Evolutionary conservation across 2,329 filamentous ascomycete genomes (phyloP).

Genomic region (Beauveria australis): DNA sequence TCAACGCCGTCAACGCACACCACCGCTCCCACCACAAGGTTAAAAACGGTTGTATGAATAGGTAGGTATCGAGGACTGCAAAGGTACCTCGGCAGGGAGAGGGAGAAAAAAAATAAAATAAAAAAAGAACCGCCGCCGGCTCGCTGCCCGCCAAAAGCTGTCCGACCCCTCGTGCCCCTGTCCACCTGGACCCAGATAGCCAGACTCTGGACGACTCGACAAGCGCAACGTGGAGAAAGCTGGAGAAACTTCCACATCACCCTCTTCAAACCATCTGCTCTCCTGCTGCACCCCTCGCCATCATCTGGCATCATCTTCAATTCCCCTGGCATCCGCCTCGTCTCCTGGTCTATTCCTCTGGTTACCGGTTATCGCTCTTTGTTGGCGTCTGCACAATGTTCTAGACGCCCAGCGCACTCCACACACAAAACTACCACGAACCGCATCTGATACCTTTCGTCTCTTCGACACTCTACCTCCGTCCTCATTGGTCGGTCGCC

Average conservation of each 20-base stretch:
- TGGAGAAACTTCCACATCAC: constrained; percentile 36
- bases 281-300: constrained; percentile 18
- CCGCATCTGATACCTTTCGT: constrained; percentile 2
- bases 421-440: constrained; percentile 1
- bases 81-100: too few relatives aligned
- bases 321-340: constrained; percentile 23
- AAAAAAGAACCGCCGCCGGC: background rate
- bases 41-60: too few relatives aligned
- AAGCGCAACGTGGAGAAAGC: constrained; percentile 23
- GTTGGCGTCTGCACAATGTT: constrained; percentile 29
- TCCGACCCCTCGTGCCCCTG: constrained; percentile 13
- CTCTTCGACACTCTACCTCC: background rate
- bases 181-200: constrained; percentile 3
- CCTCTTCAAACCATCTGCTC: constrained; percentile 24
- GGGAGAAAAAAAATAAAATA: too few relatives aligned
- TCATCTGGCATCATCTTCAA: constrained; percentile 17
- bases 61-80: too few relatives aligned
- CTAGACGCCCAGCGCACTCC: constrained; percentile 25
- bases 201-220: constrained; percentile 10
- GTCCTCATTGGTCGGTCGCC: background rate
- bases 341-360: constrained; percentile 32
- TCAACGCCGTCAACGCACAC: too few relatives aligned
- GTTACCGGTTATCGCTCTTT: constrained; percentile 30
- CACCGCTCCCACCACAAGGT: too few relatives aligned
- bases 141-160: background rate